These are phyloP conservation scores for Lodderomyces pseudojiufengensis DNA, from an alignment of 1,139 yeast species.

Conservation along the genomic window DNA sequence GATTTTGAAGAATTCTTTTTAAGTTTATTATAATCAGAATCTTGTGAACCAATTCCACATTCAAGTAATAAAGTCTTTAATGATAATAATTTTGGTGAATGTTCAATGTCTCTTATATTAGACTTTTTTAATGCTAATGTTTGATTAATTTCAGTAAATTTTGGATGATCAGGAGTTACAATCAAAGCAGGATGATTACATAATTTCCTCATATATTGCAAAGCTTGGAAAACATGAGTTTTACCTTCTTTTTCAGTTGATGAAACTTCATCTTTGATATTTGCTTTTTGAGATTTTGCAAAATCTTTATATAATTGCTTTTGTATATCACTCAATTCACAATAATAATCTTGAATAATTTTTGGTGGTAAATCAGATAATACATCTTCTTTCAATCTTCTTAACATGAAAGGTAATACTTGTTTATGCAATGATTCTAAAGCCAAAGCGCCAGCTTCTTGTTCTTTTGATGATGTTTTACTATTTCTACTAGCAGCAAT, in stretches of 20 bases:
- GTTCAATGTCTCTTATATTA: conserved; percentile 66
- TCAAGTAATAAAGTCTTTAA: conserved; percentile 77
- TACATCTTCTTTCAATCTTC: conserved; percentile 95
- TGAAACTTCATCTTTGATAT: conserved; percentile 61
- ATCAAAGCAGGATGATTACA: conserved; percentile 97
- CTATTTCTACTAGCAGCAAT: conserved; percentile 92
- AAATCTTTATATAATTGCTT: conserved; percentile 84
- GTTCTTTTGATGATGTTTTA: conserved; percentile 89
- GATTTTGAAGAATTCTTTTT: conserved; percentile 27
- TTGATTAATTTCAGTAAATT: conserved; percentile 58
- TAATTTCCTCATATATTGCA: conserved; percentile 94
- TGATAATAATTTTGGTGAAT: conserved; percentile 88
- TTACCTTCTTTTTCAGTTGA: conserved; percentile 52
- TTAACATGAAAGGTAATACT: conserved; percentile 90
- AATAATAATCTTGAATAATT: conserved; percentile 95
- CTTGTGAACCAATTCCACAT: conserved; percentile 86
- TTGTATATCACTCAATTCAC: conserved; percentile 90
- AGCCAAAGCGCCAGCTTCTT: conserved; percentile 95
- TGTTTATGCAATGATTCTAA: conserved; percentile 95
- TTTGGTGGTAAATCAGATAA: conserved; percentile 95
- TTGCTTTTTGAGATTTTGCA: conserved; percentile 77
- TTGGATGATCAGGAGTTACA: conserved; percentile 82
- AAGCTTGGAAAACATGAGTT: conserved; percentile 94
- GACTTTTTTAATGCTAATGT: conserved; percentile 59
- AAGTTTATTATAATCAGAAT: conserved; percentile 36